These are phyloP conservation scores for Rosa multiflora DNA, from an alignment of 306 rosid species.

Conservation along the genomic window DNA sequence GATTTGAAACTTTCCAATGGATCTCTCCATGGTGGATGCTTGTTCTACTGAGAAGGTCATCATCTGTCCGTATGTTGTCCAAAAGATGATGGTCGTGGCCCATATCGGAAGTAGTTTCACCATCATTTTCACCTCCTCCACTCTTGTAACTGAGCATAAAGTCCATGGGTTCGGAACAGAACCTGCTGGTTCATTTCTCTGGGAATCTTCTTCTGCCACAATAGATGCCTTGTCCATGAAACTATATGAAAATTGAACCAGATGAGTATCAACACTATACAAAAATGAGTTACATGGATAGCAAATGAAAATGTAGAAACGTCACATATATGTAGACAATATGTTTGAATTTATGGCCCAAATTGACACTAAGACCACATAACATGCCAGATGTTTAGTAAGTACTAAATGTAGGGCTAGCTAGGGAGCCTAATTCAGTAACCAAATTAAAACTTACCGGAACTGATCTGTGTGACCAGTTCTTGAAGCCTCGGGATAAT, in stretches of 20 bases:
- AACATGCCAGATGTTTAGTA: no score
- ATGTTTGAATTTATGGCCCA: not conserved
- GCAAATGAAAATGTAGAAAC: not conserved
- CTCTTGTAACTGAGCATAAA: conserved; percentile 68
- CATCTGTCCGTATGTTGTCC: conserved; percentile 92
- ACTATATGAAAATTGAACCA: conserved; percentile 26
- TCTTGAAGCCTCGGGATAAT: conserved; percentile 60
- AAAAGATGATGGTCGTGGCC: conserved; percentile 94
- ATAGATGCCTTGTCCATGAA: conserved; percentile 87
- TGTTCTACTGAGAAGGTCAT: conserved; percentile 94
- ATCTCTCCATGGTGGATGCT: conserved; percentile 87
- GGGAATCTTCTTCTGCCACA: no score
- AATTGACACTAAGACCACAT: not conserved
- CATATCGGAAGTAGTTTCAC: conserved; percentile 76
- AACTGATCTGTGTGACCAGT: conserved; percentile 61
- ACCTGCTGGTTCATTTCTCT: conserved; percentile 18
- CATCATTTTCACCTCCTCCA: conserved; percentile 96
- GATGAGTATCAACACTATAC: not conserved
- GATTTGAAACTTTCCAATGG: conserved; percentile 61
- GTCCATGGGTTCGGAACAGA: conserved; percentile 72
- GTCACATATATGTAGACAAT: not conserved
- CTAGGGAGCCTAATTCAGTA: not conserved
- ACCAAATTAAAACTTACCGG: conserved; percentile 38
- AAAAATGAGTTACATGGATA: not conserved
- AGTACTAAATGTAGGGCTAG: not conserved